Conservation (phyloP, 176 grass and related monocot species). For the Themeda triandra region DNA sequence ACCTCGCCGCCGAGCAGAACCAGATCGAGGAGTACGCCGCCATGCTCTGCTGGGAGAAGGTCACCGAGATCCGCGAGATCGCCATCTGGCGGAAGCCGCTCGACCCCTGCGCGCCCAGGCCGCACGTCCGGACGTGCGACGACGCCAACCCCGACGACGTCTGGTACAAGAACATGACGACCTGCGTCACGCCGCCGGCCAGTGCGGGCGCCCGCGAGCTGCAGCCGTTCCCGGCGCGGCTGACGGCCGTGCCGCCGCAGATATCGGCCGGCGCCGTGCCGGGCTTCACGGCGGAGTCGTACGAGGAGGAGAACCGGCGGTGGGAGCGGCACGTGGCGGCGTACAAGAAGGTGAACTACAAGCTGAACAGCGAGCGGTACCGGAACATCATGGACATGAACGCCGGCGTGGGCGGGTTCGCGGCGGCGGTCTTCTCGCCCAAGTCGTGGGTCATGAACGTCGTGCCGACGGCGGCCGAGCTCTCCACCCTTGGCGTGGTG, state of each 20-base stretch:
- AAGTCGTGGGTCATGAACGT: slow-evolving; percentile 96
- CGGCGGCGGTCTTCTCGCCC: slow-evolving; percentile 62
- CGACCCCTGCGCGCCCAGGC: slow-evolving; percentile 41
- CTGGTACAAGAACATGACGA: slow-evolving; percentile 90
- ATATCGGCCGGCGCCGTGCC: slow-evolving; percentile 37
- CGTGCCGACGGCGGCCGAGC: slow-evolving; percentile 63
- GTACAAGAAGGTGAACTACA: slow-evolving; percentile 70
- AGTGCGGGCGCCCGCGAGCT: slow-evolving; percentile 34
- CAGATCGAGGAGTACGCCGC: slow-evolving; percentile 69
- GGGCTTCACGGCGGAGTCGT: slow-evolving; percentile 47
- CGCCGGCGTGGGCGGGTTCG: slow-evolving; percentile 87
- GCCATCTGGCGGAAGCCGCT: slow-evolving; percentile 75
- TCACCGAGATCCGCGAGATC: slow-evolving; percentile 67
- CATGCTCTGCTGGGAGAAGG: slow-evolving; percentile 88
- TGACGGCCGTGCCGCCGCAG: slow-evolving; percentile 56
- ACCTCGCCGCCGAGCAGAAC: slow-evolving; percentile 65
- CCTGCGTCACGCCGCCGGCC: slow-evolving; percentile 46
- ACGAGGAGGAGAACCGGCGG: slow-evolving; percentile 51
- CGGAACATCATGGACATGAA: slow-evolving; percentile 97
- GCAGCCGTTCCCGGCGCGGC: slow-evolving; percentile 60
- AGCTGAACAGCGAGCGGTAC: slow-evolving; percentile 52
- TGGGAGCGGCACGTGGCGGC: slow-evolving; percentile 71
- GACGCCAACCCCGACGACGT: slow-evolving; percentile 61
- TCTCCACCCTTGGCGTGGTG: slow-evolving; percentile 62
- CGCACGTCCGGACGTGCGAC: slow-evolving; percentile 36